Conservation (phyloP, 306 rosid genomes). For the Acacia melanoxylon region DNA sequence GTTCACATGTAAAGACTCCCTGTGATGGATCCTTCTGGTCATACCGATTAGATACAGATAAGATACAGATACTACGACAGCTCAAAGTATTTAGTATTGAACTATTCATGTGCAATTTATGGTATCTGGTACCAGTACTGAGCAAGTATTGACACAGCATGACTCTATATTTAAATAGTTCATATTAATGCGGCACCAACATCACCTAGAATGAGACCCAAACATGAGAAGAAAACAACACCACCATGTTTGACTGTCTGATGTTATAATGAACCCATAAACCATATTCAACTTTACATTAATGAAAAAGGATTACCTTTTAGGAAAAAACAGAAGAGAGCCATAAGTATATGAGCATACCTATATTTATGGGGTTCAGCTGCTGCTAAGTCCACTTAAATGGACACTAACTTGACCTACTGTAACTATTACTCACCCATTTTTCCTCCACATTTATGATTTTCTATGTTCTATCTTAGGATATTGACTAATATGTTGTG, state of each 20-base stretch:
- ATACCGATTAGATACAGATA: not conserved
- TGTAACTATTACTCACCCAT: not conserved
- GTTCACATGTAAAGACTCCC: slow-evolving; percentile 21
- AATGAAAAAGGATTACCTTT: not conserved
- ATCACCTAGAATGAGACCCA: not conserved
- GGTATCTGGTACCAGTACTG: not conserved
- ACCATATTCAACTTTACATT: not conserved
- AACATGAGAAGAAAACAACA: too few species aligned
- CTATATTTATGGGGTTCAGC: not conserved
- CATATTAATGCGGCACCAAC: not conserved
- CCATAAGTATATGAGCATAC: not conserved
- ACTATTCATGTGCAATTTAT: not conserved
- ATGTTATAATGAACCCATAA: not conserved
- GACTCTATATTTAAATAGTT: not conserved
- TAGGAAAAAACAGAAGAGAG: not conserved
- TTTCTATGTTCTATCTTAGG: not conserved
- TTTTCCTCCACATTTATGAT: not conserved
- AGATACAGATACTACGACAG: not conserved
- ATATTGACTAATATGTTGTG: not conserved
- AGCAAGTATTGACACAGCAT: not conserved
- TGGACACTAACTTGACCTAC: not conserved
- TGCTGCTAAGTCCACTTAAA: not conserved
- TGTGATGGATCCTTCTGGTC: slow-evolving; percentile 3
- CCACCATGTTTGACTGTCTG: not conserved
- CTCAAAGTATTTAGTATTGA: not conserved